Evolutionary conservation across 495 filamentous ascomycete species (phyloP), one percentile per base, ranked within the genome.

Genomic region (Cudoniella acicularis): DNA sequence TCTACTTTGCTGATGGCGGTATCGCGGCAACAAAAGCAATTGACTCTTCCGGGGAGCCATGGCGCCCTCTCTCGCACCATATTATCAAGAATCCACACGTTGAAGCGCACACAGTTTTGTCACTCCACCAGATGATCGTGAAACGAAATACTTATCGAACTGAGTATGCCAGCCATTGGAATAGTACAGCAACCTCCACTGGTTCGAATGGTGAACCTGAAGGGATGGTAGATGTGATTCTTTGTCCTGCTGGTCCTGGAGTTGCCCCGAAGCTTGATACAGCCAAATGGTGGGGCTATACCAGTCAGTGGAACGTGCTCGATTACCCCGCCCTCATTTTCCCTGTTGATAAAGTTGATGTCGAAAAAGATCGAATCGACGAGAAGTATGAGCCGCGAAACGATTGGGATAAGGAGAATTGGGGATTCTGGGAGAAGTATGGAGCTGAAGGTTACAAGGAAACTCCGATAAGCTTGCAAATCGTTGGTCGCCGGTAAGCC

Each of bases 231-330:
- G 89, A 92, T 72, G 86, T 86, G 2, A 83, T 94, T 46, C 73
- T 94, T 0, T 84, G 79, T 52, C 87, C 89, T 0, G 79, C 76
- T 0, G 81, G 79, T 13, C 79, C 81, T 0, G 79, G 84, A 13
- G 78, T 77, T 0, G 86, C 88, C 0, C 78, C 83, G 3, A 77
- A 77, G 52, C 77, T 86, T 49, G 80, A 81, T 30, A 82, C 81
- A 13, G 74, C 80, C 0, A 78, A 79, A 16, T 89, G 87, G 66
- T 89, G 86, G 87, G 78, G 79, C 13, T 92, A 90, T 53, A 89
- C 86, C 0, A 73, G 76, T 2, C 82, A 88, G 59, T 92, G 87
- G 87, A 91, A 92, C 63, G 63, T 89, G 36, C 70, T 90, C 0
- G 86, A 90, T 65, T 85, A 86, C 60, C 88, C 85, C 10, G 79